These are phyloP conservation scores for Cercophora sp. DNA, from an alignment of 495 filamentous ascomycete species.

Conservation along the genomic window DNA sequence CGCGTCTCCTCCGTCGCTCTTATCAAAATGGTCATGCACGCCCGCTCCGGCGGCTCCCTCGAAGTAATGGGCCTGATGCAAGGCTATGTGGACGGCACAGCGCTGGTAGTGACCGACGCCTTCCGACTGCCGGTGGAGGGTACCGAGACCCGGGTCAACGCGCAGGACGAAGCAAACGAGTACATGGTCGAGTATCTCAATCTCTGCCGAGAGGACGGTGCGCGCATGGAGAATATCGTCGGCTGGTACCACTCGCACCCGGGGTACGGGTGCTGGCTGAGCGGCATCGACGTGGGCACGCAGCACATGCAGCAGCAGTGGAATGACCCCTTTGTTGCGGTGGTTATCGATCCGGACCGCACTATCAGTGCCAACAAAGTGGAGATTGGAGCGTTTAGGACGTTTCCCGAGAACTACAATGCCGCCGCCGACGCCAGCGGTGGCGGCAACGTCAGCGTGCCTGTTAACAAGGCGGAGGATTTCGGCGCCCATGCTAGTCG, in stretches of 20 bases:
- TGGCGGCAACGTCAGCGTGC: constrained; percentile 56
- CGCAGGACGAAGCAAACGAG: constrained; percentile 90
- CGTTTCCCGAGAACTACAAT: constrained; percentile 76
- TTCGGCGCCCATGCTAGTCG: constrained; percentile 87
- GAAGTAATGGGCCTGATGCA: constrained; percentile 99
- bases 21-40: constrained; percentile 99
- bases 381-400: constrained; percentile 95
- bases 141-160: constrained; percentile 96
- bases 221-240: constrained; percentile 80
- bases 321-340: constrained; percentile 86
- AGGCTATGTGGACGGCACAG: constrained; percentile 78
- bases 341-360: constrained; percentile 95
- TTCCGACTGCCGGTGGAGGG: constrained; percentile 95
- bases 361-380: constrained; percentile 94
- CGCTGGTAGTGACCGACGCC: constrained; percentile 90
- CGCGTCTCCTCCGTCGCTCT: constrained; percentile 92
- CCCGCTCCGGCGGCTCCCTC: constrained; percentile 81
- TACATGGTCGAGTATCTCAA: constrained; percentile 87
- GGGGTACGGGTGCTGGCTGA: constrained; percentile 97
- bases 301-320: constrained; percentile 77
- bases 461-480: constrained; percentile 87
- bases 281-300: constrained; percentile 90
- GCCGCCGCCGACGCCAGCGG: constrained; percentile 16
- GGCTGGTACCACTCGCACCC: constrained; percentile 99
- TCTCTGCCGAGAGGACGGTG: constrained; percentile 64